These are phyloP conservation scores for Fusarium longipes DNA, from an alignment of 2,329 filamentous ascomycete species.

Conservation along the genomic window DNA sequence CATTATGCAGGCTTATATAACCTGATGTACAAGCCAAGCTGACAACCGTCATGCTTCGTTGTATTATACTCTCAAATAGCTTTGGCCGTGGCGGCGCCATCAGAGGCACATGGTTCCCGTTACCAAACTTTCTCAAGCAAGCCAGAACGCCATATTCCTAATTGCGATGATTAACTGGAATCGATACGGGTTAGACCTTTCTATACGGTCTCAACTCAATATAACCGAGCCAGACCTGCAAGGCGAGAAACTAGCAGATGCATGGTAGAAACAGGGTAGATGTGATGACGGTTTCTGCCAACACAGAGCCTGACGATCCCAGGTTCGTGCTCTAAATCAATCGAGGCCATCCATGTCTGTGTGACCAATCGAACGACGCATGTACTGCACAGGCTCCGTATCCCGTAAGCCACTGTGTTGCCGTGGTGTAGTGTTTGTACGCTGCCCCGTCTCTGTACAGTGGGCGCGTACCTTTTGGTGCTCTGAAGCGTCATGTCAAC, in stretches of 20 bases:
- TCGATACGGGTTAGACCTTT: neutral
- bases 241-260: neutral
- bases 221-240: too few species aligned
- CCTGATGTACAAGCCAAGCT: neutral
- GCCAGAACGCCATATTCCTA: neutral
- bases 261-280: neutral
- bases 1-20: neutral
- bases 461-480: neutral
- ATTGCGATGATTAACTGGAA: neutral
- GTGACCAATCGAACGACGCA: conserved; percentile 1
- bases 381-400: neutral
- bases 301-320: neutral
- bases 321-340: neutral
- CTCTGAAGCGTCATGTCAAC: neutral
- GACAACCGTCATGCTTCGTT: neutral
- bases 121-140: neutral
- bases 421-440: neutral
- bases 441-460: neutral
- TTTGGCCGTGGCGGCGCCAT: conserved; percentile 8
- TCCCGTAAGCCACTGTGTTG: neutral
- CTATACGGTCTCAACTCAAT: neutral
- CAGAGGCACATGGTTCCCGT: neutral
- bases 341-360: neutral
- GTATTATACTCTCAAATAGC: neutral
- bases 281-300: neutral